These are phyloP conservation scores for Apiospora rasikravindrae DNA, from an alignment of 2,329 filamentous ascomycete species.

Conservation along the genomic window DNA sequence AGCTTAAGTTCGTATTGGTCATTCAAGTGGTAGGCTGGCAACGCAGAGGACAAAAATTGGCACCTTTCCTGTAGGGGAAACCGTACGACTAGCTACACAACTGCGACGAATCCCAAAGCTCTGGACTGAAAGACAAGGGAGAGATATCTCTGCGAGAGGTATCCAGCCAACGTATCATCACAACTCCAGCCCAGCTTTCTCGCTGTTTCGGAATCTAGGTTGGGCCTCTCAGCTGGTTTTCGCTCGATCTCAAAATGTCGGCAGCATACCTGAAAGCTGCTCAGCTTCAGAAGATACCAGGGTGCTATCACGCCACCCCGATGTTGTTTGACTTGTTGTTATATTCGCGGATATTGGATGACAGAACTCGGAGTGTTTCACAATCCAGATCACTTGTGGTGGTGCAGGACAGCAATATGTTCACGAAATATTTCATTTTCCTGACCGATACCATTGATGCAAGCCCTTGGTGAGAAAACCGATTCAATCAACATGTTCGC, in stretches of 20 bases:
- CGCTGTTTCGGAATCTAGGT: no score
- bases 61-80: no score
- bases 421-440: slow-evolving; percentile 46
- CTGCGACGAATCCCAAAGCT: no score
- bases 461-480: slow-evolving; percentile 36
- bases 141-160: no score
- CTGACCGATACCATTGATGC: slow-evolving; percentile 50
- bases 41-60: no score
- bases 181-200: no score
- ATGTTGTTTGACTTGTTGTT: not conserved
- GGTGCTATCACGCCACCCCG: not conserved
- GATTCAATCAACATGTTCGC: slow-evolving; percentile 31
- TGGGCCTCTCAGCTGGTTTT: not conserved
- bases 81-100: no score
- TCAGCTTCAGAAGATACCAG: not conserved
- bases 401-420: not conserved
- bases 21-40: no score
- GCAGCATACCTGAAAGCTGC: not conserved
- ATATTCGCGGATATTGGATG: not conserved
- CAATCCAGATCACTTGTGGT: not conserved
- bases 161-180: no score
- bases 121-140: no score
- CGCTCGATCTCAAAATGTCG: no score
- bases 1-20: no score
- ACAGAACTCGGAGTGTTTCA: not conserved